Base-by-base conservation (phyloP, 768 basidiomycete genomes). In the Porpolomopsis calyptriformis region DNA sequence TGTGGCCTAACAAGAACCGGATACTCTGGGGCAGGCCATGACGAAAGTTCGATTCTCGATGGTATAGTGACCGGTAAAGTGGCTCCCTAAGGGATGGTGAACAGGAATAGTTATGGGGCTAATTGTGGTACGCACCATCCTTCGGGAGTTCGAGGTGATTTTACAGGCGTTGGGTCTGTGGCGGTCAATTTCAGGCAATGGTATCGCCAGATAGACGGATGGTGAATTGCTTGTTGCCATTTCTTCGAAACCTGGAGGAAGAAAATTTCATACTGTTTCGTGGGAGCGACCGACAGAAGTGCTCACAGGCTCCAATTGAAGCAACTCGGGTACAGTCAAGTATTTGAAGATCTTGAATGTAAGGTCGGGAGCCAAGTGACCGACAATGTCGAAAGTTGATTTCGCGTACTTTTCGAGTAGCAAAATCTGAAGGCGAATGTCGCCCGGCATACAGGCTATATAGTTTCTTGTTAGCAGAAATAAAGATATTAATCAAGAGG, bases 11-110 rank as follows among this genome's bases (percentile, higher is more conserved):
- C 49, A 93, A 70, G 71, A 93, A 84, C 16, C 80, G 68, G 42
- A 92, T 70, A 16, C 69, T 72, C 60, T 92, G 89, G 0, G 89
- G 83, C 1, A 86, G 66, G 1, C 74, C 89, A 48, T 80, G 65
- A 42, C 71, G 65, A 70, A 91, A 87, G 64, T 93, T 93, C 33
- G 76, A 77, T 63, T 94, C 89, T 36, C 88, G 81, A 60, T 87
- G 81, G 55, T 90, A 85, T 10, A 92, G 70, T 14, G 82, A 79
- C 33, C 82, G 78, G 58, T 90, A 93, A 6, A 91, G 62, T 0
- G 80, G 74, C 45, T 68, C 64, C 72, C 71, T 73, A 47, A 26
- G 22, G 9, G 18, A 24, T 11, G 25, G 23, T 11, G 18, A 20
- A 41, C 27, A n/a, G 23, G 22, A 12, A 18, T 10, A 18, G 3